These are phyloP conservation scores for Colletotrichum simmondsii DNA, from an alignment of 2,329 filamentous ascomycete species.

Conservation along the genomic window DNA sequence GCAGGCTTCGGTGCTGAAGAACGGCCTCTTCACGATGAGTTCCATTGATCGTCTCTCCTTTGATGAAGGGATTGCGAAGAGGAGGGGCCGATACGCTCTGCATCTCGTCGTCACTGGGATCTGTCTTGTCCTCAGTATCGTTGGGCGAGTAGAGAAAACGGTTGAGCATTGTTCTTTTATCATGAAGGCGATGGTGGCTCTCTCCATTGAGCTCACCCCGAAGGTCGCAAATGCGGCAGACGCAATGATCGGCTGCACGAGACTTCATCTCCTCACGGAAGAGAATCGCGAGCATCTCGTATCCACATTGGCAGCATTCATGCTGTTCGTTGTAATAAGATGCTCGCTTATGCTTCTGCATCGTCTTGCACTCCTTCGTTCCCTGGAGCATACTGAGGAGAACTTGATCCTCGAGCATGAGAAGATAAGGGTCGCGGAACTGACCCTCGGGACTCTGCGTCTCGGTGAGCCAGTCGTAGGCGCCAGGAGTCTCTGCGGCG, in stretches of 20 bases:
- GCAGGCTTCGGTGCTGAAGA: neutral
- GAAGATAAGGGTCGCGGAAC: too few species aligned
- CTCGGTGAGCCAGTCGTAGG: neutral
- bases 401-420: conserved; percentile 20
- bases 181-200: neutral
- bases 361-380: neutral
- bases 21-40: neutral
- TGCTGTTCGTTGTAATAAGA: neutral
- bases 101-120: neutral
- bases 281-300: neutral
- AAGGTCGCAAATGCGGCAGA: conserved; percentile 14
- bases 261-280: neutral
- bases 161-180: conserved; percentile 1
- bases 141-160: neutral
- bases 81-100: neutral
- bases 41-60: neutral
- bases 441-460: neutral
- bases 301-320: conserved; percentile 8
- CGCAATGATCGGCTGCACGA: neutral
- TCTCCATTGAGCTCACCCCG: neutral
- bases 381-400: conserved; percentile 18
- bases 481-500: neutral
- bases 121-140: neutral
- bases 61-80: conserved; percentile 6
- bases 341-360: neutral